These are phyloP conservation scores for Penicillium capsulatum DNA, from an alignment of 2,329 filamentous ascomycete genomes.

Conservation along the genomic window DNA sequence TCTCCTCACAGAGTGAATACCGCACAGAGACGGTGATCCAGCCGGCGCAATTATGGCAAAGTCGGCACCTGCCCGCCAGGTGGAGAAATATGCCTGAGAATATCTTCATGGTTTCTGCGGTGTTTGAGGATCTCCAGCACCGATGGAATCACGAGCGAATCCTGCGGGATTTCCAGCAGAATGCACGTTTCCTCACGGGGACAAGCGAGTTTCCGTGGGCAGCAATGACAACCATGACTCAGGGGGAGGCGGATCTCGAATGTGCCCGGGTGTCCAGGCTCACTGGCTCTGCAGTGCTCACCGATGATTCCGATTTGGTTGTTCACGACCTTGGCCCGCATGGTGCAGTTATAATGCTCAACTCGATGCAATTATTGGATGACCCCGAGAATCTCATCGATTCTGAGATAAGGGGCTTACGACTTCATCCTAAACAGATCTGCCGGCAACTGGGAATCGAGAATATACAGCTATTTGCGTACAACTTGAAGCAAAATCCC, in stretches of 20 bases:
- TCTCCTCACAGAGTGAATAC: constrained; percentile 4
- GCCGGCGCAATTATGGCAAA: constrained; percentile 26
- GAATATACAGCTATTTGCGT: constrained; percentile 38
- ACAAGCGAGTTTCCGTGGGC: constrained; percentile 31
- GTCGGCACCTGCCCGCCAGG: constrained; percentile 22
- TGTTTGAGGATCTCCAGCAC: constrained; percentile 65
- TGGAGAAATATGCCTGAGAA: constrained; percentile 48
- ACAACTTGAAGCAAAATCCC: constrained; percentile 35
- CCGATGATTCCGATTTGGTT: constrained; percentile 82
- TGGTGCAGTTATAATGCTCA: constrained; percentile 65
- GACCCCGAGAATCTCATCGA: constrained; percentile 11
- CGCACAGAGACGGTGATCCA: constrained; percentile 14
- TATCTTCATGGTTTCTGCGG: constrained; percentile 71
- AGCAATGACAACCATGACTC: constrained; percentile 56
- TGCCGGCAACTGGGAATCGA: constrained; percentile 32
- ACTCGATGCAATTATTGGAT: constrained; percentile 52
- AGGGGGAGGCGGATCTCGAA: constrained; percentile 79
- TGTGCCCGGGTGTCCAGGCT: constrained; percentile 64
- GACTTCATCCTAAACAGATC: constrained; percentile 38
- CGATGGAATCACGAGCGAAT: constrained; percentile 34
- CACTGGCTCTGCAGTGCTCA: constrained; percentile 60
- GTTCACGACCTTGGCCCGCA: constrained; percentile 63
- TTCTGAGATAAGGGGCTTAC: constrained; percentile 27
- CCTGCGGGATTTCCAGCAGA: constrained; percentile 8
- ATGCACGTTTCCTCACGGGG: constrained; percentile 9